Conservation (phyloP, 2,329 filamentous ascomycete species). For the Cytospora schulzeri region DNA sequence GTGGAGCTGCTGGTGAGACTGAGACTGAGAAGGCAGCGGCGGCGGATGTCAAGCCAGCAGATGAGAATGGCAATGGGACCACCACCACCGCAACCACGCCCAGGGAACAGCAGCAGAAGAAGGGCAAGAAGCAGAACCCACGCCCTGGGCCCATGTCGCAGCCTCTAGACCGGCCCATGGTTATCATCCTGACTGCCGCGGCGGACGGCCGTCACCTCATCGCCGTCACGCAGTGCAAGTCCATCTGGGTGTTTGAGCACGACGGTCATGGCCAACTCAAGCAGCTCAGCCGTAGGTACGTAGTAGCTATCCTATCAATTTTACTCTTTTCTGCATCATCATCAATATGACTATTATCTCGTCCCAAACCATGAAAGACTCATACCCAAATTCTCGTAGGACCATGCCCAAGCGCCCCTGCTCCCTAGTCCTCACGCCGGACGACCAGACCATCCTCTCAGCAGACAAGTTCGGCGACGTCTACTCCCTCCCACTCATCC, state of each 20-base stretch:
- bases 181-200: conserved; percentile 70
- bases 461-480: conserved; percentile 98
- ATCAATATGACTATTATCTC: background rate
- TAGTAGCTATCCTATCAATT: conserved; percentile 21
- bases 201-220: conserved; percentile 68
- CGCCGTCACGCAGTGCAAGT: conserved; percentile 88
- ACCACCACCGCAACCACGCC: no score
- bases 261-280: conserved; percentile 61
- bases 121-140: conserved; percentile 31
- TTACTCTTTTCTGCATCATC: no score
- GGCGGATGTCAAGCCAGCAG: conserved; percentile 25
- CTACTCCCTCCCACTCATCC: conserved; percentile 78
- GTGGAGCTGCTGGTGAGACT: no score
- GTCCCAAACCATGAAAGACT: background rate
- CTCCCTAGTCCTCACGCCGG: conserved; percentile 69
- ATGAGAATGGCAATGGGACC: conserved; percentile 32
- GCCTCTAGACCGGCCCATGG: conserved; percentile 39
- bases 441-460: conserved; percentile 72
- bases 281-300: conserved; percentile 72
- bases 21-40: conserved; percentile 26
- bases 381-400: conserved; percentile 51
- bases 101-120: conserved; percentile 37
- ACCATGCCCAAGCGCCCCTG: conserved; percentile 88
- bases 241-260: conserved; percentile 78
- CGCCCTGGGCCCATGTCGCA: conserved; percentile 19